Evolutionary conservation across 192 early-diverging fungal genomes (phyloP).

Genomic region (Coemansia sp.): DNA sequence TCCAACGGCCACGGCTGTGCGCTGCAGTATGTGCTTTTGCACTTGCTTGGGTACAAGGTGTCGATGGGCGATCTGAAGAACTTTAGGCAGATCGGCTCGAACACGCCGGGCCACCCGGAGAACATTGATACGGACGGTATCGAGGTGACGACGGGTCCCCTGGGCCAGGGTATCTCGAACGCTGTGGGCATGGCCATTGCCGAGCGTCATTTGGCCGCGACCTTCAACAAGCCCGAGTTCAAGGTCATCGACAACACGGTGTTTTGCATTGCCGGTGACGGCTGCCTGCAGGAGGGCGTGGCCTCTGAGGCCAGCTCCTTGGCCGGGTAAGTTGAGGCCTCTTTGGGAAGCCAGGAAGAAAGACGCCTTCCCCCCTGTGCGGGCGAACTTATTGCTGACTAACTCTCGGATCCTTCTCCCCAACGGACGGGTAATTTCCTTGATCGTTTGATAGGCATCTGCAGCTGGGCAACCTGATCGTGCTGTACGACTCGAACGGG

Average conservation of each 20-base stretch:
- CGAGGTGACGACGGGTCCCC: slow-evolving; percentile 95
- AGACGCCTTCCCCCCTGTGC: too few species aligned
- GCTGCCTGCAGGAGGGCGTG: slow-evolving; percentile 98
- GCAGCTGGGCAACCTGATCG: slow-evolving; percentile 90
- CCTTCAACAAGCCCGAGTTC: slow-evolving; percentile 86
- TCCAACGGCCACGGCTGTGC: slow-evolving; percentile 98
- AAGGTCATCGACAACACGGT: slow-evolving; percentile 82
- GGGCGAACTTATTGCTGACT: too few species aligned
- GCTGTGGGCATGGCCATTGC: slow-evolving; percentile 91
- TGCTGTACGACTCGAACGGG: slow-evolving; percentile 94
- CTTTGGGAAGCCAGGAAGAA: too few species aligned
- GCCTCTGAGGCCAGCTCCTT: slow-evolving; percentile 84
- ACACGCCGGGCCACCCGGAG: slow-evolving; percentile 96
- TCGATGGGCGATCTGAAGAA: slow-evolving; percentile 85
- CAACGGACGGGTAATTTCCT: too few species aligned
- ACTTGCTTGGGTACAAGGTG: slow-evolving; percentile 83
- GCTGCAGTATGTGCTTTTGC: slow-evolving; percentile 84
- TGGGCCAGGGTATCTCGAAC: slow-evolving; percentile 88
- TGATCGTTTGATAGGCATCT: slow-evolving; percentile 51
- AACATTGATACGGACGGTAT: slow-evolving; percentile 78
- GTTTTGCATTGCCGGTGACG: slow-evolving; percentile 84
- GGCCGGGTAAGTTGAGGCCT: slow-evolving; percentile 67
- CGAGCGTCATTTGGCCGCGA: slow-evolving; percentile 80
- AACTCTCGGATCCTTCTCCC: too few species aligned
- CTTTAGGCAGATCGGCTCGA: slow-evolving; percentile 78